Evolutionary conservation across 257 asterid species (phyloP).

Genomic region (Solanum medicagineum): DNA sequence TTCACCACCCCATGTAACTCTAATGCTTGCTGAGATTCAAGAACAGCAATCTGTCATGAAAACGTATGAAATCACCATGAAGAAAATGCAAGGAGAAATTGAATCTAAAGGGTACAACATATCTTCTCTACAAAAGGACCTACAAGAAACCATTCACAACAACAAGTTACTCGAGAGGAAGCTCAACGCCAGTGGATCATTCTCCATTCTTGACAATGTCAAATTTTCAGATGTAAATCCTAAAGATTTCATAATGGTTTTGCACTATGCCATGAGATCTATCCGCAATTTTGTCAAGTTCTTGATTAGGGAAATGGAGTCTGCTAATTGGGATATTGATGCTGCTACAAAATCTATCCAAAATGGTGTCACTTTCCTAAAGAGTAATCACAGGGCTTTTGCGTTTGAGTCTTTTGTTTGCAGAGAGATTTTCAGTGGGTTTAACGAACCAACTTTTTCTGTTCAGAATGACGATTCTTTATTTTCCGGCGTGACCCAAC

Average conservation of each 20-base stretch:
- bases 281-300: slow-evolving; percentile 52
- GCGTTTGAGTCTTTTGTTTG: slow-evolving; percentile 80
- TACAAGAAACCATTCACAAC: slow-evolving; percentile 14
- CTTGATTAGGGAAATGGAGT: slow-evolving; percentile 64
- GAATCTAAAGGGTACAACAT: slow-evolving; percentile 33
- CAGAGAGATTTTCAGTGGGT: slow-evolving; percentile 58
- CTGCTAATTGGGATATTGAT: slow-evolving; percentile 77
- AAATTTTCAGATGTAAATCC: slow-evolving; percentile 31
- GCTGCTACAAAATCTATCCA: slow-evolving; percentile 64
- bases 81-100: slow-evolving; percentile 73
- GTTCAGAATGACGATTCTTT: slow-evolving; percentile 13
- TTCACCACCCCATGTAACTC: slow-evolving; percentile 85
- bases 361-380: slow-evolving; percentile 26
- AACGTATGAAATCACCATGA: slow-evolving; percentile 91
- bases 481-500: slow-evolving; percentile 3
- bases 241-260: slow-evolving; percentile 52
- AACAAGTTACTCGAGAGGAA: slow-evolving; percentile 53
- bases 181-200: slow-evolving; percentile 70
- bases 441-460: slow-evolving; percentile 28
- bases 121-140: slow-evolving; percentile 7
- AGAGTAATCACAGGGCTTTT: slow-evolving; percentile 46
- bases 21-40: slow-evolving; percentile 88
- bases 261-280: slow-evolving; percentile 62
- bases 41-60: slow-evolving; percentile 92
- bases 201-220: slow-evolving; percentile 60